Conservation (phyloP, 2,329 filamentous ascomycete genomes). For the Nemania diffusa region DNA sequence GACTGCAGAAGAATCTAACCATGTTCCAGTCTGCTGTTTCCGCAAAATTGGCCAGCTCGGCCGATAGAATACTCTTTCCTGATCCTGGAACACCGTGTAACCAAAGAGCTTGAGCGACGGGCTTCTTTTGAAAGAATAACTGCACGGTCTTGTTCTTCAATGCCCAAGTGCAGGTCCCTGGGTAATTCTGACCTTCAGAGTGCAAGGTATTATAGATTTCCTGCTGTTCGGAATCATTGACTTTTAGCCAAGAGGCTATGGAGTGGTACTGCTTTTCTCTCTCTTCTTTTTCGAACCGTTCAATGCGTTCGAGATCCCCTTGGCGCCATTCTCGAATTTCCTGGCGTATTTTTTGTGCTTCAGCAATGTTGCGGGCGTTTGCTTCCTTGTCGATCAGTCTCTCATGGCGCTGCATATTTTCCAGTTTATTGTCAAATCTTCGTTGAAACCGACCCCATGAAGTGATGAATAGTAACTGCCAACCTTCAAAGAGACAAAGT, state of each 20-base stretch:
- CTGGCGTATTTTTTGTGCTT: conserved; percentile 42
- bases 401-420: conserved; percentile 48
- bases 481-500: conserved; percentile 41
- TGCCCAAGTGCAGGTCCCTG: conserved; percentile 51
- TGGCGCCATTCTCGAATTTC: conserved; percentile 42
- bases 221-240: conserved; percentile 49
- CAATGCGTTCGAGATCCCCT: conserved; percentile 39
- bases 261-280: conserved; percentile 40
- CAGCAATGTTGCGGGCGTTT: conserved; percentile 45
- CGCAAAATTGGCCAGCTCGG: neutral
- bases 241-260: conserved; percentile 47
- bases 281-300: conserved; percentile 40
- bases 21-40: neutral
- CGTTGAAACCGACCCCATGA: conserved; percentile 54
- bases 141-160: conserved; percentile 44
- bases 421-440: conserved; percentile 49
- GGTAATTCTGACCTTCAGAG: conserved; percentile 40
- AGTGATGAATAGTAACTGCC: conserved; percentile 50
- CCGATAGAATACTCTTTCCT: conserved; percentile 7
- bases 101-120: conserved; percentile 4
- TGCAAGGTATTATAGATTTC: conserved; percentile 45
- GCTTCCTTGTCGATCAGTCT: conserved; percentile 48
- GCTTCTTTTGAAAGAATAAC: conserved; percentile 6
- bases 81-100: conserved; percentile 8
- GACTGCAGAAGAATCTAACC: conserved; percentile 1